phyloP scores from a whole-genome alignment of 768 basidiomycete genomes.

The Megacollybia marginata region DNA sequence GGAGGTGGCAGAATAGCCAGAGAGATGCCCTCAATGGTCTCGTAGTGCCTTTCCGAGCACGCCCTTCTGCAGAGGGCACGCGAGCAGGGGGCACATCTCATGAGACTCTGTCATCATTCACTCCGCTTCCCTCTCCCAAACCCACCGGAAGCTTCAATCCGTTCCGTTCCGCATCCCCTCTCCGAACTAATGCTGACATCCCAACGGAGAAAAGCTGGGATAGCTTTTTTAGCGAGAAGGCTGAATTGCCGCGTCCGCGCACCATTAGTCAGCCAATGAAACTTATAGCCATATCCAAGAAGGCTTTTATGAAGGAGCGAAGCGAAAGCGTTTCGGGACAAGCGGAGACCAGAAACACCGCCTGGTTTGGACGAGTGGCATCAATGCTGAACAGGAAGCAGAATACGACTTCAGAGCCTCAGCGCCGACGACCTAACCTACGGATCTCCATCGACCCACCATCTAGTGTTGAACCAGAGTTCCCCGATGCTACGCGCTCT shows the following conservation, averaged over 20 bases:
- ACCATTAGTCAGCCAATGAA: conserved; percentile 28
- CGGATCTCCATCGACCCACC: conserved; percentile 37
- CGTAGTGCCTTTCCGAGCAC: conserved; percentile 25
- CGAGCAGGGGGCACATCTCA: conserved; percentile 5
- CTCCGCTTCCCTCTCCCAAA: conserved; percentile 35
- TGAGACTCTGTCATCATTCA: conserved; percentile 36
- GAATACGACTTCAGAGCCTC: conserved; percentile 8
- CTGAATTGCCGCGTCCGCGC: conserved; percentile 14
- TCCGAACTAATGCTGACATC: conserved; percentile 4
- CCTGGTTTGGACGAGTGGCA: conserved; percentile 23
- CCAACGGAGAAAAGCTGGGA: conserved; percentile 34
- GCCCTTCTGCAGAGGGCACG: conserved; percentile 7
- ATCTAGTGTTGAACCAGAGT: conserved; percentile 21
- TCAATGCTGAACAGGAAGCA: conserved; percentile 16
- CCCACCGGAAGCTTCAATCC: conserved; percentile 20
- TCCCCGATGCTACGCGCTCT: conserved; percentile 20
- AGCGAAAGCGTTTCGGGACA: conserved; percentile 16
- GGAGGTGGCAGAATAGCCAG: conserved; percentile 46
- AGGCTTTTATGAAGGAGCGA: conserved; percentile 26
- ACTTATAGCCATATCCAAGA: conserved; percentile 38
- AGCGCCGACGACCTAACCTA: conserved; percentile 26
- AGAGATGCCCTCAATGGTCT: conserved; percentile 40
- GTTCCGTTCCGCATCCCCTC: conserved; percentile 22
- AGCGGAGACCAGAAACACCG: conserved; percentile 8
- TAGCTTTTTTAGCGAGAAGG: conserved; percentile 29